These are phyloP conservation scores for Asterochloris sp. DNA, from an alignment of 139 green algal species.

Conservation along the genomic window DNA sequence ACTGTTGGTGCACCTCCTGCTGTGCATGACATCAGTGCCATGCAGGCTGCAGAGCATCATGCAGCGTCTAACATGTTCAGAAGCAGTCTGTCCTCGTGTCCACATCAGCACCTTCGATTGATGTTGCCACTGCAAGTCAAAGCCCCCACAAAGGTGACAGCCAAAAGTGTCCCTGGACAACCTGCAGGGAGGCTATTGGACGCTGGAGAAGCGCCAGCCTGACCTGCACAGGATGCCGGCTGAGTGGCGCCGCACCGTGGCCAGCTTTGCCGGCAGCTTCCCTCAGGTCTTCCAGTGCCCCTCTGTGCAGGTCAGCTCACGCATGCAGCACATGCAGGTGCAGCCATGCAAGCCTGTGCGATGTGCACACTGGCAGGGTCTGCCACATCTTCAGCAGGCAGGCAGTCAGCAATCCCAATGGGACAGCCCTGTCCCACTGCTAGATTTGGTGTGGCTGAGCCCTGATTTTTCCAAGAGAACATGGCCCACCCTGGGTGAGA, in stretches of 20 bases:
- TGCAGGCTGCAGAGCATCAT: too few relatives aligned
- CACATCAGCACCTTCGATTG: too few relatives aligned
- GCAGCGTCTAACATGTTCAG: too few relatives aligned
- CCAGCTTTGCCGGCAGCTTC: not conserved
- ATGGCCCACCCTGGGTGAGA: not conserved
- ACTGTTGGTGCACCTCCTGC: too few relatives aligned
- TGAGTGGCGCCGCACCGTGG: not conserved
- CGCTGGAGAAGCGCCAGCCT: not conserved
- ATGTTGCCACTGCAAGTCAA: too few relatives aligned
- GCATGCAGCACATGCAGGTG: not conserved
- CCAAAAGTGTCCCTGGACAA: too few relatives aligned
- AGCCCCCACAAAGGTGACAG: too few relatives aligned
- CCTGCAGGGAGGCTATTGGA: conserved; percentile 7
- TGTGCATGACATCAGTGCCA: too few relatives aligned
- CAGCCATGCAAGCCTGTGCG: not conserved
- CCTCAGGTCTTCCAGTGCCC: not conserved
- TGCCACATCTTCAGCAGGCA: not conserved
- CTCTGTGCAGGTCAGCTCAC: not conserved
- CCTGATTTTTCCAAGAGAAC: not conserved
- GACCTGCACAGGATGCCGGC: not conserved
- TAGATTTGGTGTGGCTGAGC: not conserved
- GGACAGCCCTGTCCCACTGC: too few relatives aligned
- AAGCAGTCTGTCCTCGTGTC: too few relatives aligned
- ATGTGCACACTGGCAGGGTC: not conserved
- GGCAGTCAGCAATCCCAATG: not conserved